phyloP scores from a whole-genome alignment of 1,284 basidiomycete species.

The Pseudozyma thailandica region DNA sequence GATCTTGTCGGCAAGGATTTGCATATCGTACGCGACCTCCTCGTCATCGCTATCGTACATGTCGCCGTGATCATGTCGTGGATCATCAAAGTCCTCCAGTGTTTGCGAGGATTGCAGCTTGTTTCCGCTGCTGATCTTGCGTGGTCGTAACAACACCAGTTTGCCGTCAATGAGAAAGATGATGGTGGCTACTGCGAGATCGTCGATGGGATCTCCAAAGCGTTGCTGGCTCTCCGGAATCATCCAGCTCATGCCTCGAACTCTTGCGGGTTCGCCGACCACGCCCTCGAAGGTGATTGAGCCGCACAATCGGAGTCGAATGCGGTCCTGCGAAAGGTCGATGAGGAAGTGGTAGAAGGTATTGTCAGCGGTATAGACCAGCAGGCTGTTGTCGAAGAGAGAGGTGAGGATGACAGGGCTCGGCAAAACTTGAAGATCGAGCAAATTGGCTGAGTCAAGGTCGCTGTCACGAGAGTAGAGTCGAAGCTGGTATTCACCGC shows the following conservation, averaged over 20 bases:
- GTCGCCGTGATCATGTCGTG: constrained; percentile 10
- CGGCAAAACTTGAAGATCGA: constrained; percentile 82
- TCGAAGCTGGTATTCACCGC: constrained; percentile 73
- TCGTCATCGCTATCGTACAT: constrained; percentile 73
- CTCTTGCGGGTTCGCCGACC: constrained; percentile 83
- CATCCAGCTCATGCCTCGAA: constrained; percentile 95
- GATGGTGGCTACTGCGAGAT: constrained; percentile 91
- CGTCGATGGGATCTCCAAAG: constrained; percentile 91
- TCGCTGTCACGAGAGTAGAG: constrained; percentile 95
- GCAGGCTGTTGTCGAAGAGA: constrained; percentile 92
- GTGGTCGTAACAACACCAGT: constrained; percentile 78
- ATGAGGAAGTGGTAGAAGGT: constrained; percentile 93
- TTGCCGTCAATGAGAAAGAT: constrained; percentile 96
- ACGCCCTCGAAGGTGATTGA: constrained; percentile 95
- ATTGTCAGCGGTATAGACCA: constrained; percentile 97
- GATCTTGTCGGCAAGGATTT: constrained; percentile 92
- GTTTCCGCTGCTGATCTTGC: constrained; percentile 39
- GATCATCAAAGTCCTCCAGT: constrained; percentile 29
- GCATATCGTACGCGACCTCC: constrained; percentile 97
- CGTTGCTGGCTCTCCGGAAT: constrained; percentile 91
- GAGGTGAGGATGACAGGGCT: constrained; percentile 72
- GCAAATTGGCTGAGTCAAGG: constrained; percentile 83
- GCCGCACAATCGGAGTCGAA: constrained; percentile 85
- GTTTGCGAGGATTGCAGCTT: constrained; percentile 3
- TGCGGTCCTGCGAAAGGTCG: constrained; percentile 82